These are phyloP conservation scores for Phialophora chinensis DNA, from an alignment of 2,329 filamentous ascomycete species.

Conservation along the genomic window DNA sequence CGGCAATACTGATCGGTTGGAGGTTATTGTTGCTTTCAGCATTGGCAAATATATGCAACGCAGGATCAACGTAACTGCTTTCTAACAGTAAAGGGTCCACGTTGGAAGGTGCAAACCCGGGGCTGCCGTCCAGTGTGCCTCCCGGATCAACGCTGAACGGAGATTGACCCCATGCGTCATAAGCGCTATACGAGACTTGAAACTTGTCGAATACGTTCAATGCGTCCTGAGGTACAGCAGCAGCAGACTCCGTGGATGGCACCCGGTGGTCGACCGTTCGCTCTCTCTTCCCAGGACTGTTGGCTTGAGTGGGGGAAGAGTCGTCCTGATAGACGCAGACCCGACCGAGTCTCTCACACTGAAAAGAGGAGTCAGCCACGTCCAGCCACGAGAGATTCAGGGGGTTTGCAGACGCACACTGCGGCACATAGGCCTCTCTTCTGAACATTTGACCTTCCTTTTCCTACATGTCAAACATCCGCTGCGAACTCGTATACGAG, in stretches of 20 bases:
- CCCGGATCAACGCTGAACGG: neutral
- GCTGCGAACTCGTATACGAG: neutral
- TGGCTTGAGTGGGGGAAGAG: neutral
- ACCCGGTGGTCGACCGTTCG: neutral
- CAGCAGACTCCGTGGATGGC: neutral
- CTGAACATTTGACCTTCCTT: conserved; percentile 28
- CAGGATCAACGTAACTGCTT: neutral
- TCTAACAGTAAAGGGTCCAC: neutral
- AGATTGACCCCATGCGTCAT: conserved; percentile 4
- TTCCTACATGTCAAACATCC: conserved; percentile 28
- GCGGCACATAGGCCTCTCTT: conserved; percentile 22
- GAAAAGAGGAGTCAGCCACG: conserved; percentile 6
- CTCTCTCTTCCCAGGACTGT: neutral
- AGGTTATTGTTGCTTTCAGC: neutral
- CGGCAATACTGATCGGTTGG: neutral
- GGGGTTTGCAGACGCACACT: neutral
- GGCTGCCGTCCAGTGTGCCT: neutral
- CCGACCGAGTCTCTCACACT: conserved; percentile 12
- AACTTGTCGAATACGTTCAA: neutral
- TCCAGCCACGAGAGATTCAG: neutral
- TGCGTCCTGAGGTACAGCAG: neutral
- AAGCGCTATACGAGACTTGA: neutral
- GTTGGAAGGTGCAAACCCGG: neutral
- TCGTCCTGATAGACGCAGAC: conserved; percentile 9
- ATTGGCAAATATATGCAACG: neutral